Percentiles rank a stretch among this genome's conserved stretches.
Conservation (phyloP, 495 filamentous ascomycete genomes). For the Neurospora hispaniola region DNA sequence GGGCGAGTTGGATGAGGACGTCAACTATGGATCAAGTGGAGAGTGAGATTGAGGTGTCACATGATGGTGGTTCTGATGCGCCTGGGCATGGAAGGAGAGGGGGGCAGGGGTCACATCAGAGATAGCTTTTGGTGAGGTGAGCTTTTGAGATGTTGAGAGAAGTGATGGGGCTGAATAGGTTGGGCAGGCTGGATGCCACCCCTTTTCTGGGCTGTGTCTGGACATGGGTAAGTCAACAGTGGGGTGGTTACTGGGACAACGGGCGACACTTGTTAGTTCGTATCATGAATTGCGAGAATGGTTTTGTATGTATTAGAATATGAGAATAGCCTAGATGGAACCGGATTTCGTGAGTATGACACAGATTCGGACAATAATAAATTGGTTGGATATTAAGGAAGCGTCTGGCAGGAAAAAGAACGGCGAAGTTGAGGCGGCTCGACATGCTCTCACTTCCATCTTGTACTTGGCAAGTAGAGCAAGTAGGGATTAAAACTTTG, state of each 20-base stretch:
- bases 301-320: not conserved
- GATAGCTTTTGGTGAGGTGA: not conserved
- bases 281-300: not conserved
- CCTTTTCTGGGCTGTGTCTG: not conserved
- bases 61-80: not conserved
- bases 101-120: not conserved
- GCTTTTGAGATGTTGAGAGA: not conserved
- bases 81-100: not conserved
- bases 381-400: not conserved
- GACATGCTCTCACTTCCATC: too few relatives aligned
- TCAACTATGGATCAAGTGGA: constrained; percentile 21
- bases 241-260: not conserved
- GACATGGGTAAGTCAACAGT: not conserved
- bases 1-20: constrained; percentile 21
- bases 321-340: too few relatives aligned
- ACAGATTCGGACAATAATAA: not conserved
- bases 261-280: not conserved
- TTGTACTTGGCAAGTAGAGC: too few relatives aligned
- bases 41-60: constrained; percentile 11
- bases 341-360: too few relatives aligned
- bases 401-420: not conserved
- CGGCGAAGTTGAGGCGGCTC: not conserved
- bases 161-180: not conserved
- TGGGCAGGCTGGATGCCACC: not conserved
- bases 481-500: not conserved